Evolutionary conservation across 768 basidiomycete genomes (phyloP).

Genomic region (Coprinellus micaceus): DNA sequence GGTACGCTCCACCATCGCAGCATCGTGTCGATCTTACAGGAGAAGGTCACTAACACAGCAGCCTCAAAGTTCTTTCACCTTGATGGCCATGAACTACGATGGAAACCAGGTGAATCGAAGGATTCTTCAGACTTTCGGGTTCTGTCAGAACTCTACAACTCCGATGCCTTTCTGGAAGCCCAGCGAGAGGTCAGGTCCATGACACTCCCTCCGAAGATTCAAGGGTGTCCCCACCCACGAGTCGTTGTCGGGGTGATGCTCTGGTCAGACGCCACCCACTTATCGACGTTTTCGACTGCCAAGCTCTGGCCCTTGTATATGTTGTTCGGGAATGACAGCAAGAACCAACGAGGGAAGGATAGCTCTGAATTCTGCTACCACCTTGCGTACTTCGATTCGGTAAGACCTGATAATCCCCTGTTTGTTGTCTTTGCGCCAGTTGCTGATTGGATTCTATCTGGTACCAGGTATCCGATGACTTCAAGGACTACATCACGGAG

Average conservation of each 20-base stretch:
- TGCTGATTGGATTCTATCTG: not conserved
- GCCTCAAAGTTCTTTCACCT: slow-evolving; percentile 11
- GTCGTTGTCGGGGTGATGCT: slow-evolving; percentile 14
- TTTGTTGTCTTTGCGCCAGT: not conserved
- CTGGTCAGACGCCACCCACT: slow-evolving; percentile 30
- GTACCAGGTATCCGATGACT: slow-evolving; percentile 9
- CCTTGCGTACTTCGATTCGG: slow-evolving; percentile 34
- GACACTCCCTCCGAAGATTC: not conserved
- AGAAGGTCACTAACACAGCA: slow-evolving; percentile 1
- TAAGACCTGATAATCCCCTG: slow-evolving; percentile 10
- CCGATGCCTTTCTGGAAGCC: slow-evolving; percentile 18
- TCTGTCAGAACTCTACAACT: slow-evolving; percentile 15
- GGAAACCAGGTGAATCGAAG: not conserved
- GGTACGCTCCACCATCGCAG: not conserved
- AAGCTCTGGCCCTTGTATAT: slow-evolving; percentile 31
- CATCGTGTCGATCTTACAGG: not conserved
- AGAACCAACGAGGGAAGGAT: not conserved
- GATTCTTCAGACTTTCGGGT: slow-evolving; percentile 11
- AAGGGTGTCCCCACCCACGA: slow-evolving; percentile 15
- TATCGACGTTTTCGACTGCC: slow-evolving; percentile 30
- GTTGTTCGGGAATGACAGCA: slow-evolving; percentile 18
- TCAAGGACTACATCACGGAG: slow-evolving; percentile 1
- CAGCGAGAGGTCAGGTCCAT: slow-evolving; percentile 1
- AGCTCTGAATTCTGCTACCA: slow-evolving; percentile 15
- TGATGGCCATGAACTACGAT: slow-evolving; percentile 11